Percentiles rank a stretch among this genome's conserved stretches.
Evolutionary conservation across 805 yeast genomes (phyloP).

Genomic region (Wickerhamiella sergipiensis): DNA sequence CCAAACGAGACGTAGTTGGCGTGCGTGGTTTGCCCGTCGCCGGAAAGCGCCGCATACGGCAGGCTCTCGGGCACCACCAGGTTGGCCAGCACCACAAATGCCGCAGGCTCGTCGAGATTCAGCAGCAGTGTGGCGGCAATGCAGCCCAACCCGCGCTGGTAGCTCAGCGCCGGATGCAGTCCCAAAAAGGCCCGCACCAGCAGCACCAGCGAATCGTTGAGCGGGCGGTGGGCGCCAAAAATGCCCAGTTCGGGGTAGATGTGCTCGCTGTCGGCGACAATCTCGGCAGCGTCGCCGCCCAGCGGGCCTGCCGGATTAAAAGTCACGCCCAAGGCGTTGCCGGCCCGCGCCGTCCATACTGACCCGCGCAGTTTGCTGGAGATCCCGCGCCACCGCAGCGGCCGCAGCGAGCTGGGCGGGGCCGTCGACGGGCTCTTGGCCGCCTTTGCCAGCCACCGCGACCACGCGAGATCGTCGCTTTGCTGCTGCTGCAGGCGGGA

Average conservation of each 20-base stretch:
- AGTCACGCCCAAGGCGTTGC: slow-evolving; percentile 18
- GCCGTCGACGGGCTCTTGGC: slow-evolving; percentile 22
- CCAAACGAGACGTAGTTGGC: slow-evolving; percentile 35
- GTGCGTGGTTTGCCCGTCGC: slow-evolving; percentile 23
- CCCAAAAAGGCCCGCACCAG: slow-evolving; percentile 25
- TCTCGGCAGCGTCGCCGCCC: slow-evolving; percentile 3
- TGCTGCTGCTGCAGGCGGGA: slow-evolving; percentile 14
- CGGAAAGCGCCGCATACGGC: slow-evolving; percentile 22
- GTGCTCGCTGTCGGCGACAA: slow-evolving; percentile 17
- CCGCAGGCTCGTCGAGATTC: slow-evolving; percentile 26
- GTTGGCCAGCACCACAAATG: slow-evolving; percentile 31
- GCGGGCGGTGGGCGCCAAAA: slow-evolving; percentile 25
- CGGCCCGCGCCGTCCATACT: slow-evolving; percentile 40
- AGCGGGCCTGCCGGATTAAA: not conserved
- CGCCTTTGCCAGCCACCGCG: slow-evolving; percentile 21
- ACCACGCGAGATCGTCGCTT: slow-evolving; percentile 29
- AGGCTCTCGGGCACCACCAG: slow-evolving; percentile 26
- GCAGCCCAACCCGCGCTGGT: slow-evolving; percentile 27
- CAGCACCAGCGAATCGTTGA: slow-evolving; percentile 24
- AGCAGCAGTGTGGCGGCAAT: slow-evolving; percentile 32
- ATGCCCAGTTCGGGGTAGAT: slow-evolving; percentile 28
- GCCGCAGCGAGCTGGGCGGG: slow-evolving; percentile 27
- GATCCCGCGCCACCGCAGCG: slow-evolving; percentile 49
- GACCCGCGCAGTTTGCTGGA: slow-evolving; percentile 32
- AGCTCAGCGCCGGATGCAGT: slow-evolving; percentile 19